phyloP scores from a whole-genome alignment of 2,329 filamentous ascomycete species.

The Fusarium algeriense region DNA sequence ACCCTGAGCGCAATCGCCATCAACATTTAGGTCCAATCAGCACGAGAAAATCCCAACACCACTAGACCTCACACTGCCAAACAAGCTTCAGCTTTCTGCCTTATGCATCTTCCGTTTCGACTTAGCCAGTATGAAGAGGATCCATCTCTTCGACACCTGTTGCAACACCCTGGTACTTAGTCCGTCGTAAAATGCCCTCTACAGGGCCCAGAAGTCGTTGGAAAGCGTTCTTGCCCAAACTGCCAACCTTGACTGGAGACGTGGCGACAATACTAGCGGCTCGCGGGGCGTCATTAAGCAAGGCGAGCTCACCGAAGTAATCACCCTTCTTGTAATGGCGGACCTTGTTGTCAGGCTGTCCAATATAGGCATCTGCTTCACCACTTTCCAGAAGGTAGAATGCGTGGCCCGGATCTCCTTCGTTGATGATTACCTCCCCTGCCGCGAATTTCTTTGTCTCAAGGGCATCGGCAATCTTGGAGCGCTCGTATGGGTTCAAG shows the following conservation, averaged over 20 bases:
- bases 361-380: conserved; percentile 87
- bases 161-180: conserved; percentile 70
- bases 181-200: conserved; percentile 92
- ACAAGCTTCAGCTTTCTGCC: neutral
- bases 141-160: conserved; percentile 76
- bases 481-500: conserved; percentile 91
- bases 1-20: conserved; percentile 28
- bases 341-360: conserved; percentile 76
- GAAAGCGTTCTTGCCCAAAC: conserved; percentile 92
- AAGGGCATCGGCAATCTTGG: conserved; percentile 96
- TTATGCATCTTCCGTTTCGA: neutral
- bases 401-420: conserved; percentile 90
- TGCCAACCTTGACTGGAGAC: conserved; percentile 92
- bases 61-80: conserved; percentile 9
- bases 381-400: conserved; percentile 94
- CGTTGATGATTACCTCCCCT: conserved; percentile 86
- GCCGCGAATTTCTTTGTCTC: conserved; percentile 88
- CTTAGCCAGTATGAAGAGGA: conserved; percentile 64
- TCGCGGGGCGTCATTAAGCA: conserved; percentile 93
- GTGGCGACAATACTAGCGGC: conserved; percentile 88
- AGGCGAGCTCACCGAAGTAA: conserved; percentile 95
- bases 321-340: conserved; percentile 91
- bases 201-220: conserved; percentile 93
- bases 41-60: conserved; percentile 29
- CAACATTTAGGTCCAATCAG: conserved; percentile 20